Base-by-base conservation (phyloP, 768 basidiomycete species). In the Guyanaporus albipodus region DNA sequence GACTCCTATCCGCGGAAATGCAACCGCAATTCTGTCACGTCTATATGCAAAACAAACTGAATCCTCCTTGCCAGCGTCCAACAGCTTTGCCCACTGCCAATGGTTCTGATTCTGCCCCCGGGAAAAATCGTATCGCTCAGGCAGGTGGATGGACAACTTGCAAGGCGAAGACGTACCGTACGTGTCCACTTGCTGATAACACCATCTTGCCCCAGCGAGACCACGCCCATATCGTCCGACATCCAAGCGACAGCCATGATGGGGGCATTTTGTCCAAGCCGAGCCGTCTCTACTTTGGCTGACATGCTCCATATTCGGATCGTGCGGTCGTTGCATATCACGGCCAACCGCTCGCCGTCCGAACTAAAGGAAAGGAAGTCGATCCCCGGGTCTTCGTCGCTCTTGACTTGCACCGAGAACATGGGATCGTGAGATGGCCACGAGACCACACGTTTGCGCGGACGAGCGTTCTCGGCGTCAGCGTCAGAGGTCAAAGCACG, bases 301-400 rank as follows among this genome's bases (percentile, higher is more conserved):
- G 58, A 43, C 50, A 72, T 82, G 52, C 73, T 73, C 81, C 81
- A 84, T 59, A 87, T 76, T 36, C 85, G 80, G 38, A 85, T 67
- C 18, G 80, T 78, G 26, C 68, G 71, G 63, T 87, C 83, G 32
- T 70, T 63, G 78, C 84, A 85, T 52, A 68, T 71, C 44, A 83
- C 61, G 6, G 82, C 84, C 54, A 86, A 73, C 39, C 68, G 70
- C 28, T 66, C 68, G 21, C 83, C 83, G 49, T 79, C 76, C 19
- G 71, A 68, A 52, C 70, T 78, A 50, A 83, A 76, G 26, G 71
- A 55, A 23, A 86, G 73, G 23, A 60, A 68, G 29, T 65, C 66
- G 28, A 86, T 66, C 24, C 73, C 72, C 17, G 75, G 59, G 42
- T 74, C 71, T 3, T 72, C 73, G 19, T 76, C 73, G 26, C 77